Conservation (phyloP, 2,329 filamentous ascomycete species). For the Endothia cerciana region DNA sequence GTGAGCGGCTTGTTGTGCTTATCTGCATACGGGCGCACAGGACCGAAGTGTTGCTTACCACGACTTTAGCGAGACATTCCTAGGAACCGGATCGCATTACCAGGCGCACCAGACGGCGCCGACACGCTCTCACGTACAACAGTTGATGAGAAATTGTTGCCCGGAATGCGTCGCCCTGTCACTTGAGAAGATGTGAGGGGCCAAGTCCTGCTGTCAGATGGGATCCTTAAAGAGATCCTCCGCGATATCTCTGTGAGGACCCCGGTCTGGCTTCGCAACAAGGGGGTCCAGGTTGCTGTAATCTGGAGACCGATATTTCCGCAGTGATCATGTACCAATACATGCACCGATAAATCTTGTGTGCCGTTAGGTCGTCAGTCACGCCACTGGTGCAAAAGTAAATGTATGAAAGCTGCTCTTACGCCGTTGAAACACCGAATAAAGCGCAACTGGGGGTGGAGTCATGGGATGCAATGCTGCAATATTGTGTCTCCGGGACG, state of each 20-base stretch:
- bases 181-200: slow-evolving; percentile 1
- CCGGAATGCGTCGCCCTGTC: slow-evolving; percentile 12
- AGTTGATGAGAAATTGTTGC: slow-evolving; percentile 2
- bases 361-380: slow-evolving; percentile 4
- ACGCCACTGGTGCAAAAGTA: slow-evolving; percentile 15
- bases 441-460: slow-evolving; percentile 7
- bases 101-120: slow-evolving; percentile 10
- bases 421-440: slow-evolving; percentile 19
- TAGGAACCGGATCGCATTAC: slow-evolving; percentile 10
- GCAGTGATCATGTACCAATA: neutral
- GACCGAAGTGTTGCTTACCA: slow-evolving; percentile 23
- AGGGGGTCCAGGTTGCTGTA: neutral
- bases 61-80: slow-evolving; percentile 20
- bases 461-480: slow-evolving; percentile 9
- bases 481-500: neutral
- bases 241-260: neutral
- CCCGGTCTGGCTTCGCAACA: slow-evolving; percentile 1
- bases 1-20: slow-evolving; percentile 1
- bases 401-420: slow-evolving; percentile 16
- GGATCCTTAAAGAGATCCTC: neutral
- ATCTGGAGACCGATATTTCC: neutral
- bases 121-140: slow-evolving; percentile 21
- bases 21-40: slow-evolving; percentile 14
- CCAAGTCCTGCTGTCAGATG: slow-evolving; percentile 10
- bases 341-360: neutral